Evolutionary conservation across 768 basidiomycete species (phyloP), one percentile per base, ranked within the genome.

Genomic region (Phylloporus sp.): DNA sequence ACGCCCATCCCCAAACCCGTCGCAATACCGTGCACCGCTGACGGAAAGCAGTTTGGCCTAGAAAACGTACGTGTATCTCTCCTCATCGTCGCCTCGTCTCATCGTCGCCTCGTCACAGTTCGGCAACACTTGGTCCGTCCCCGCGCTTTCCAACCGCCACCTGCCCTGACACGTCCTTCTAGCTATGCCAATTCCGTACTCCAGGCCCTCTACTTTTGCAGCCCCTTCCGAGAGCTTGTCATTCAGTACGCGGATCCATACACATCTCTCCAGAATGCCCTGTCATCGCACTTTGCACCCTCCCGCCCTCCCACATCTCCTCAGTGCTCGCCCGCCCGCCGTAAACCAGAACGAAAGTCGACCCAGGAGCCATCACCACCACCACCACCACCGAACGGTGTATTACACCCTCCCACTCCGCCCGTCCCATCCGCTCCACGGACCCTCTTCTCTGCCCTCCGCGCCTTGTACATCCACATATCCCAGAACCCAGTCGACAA

Each of bases 111-210:
- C 32, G 20, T 17, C 42, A 17, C 54, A 95, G 91, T 96, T 95
- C 72, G 93, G 92, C 32, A 98, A 97, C 65, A 98, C 91, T 38
- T 98, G 94, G 92, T 92, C 54, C 58, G 76, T 50, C 39, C 42
- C 8, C 38, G 22, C 35, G 29, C 29, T 17, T 26, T 48, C 42
- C 35, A 44, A 28, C 54, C 44, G 11, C 29, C 40, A n/a, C 20
- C 35, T 9, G 29, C 35, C 49, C 59, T 62, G 42, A 65, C 57
- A 23, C 40, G 55, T 49, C 28, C 46, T 44, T 11, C 26, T 38
- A 93, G 93, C 71, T 99, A 99, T 68, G 93, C 88, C 71, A 99
- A 98, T 69, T 96, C 95, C n/a, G 92, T 99, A 20, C 77, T 99
- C 14, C 95, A 99, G 66, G 85, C 96, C 0, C 79, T 98, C 45